Evolutionary conservation across 2,329 filamentous ascomycete genomes (phyloP).

Genomic region (Penicillium sp.): DNA sequence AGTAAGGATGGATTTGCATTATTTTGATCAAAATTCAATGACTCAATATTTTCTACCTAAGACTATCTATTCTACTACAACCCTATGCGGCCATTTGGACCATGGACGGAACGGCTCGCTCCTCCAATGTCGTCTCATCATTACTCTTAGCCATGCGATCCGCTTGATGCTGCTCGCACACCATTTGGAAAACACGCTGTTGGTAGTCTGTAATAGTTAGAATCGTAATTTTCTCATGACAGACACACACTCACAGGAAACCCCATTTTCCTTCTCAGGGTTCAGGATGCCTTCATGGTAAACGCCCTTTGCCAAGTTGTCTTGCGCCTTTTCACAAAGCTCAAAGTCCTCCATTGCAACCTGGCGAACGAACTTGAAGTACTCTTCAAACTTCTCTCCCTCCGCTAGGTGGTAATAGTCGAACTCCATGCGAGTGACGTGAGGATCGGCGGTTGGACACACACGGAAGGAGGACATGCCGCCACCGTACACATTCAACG

Average conservation of each 20-base stretch:
- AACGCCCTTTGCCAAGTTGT: slow-evolving; percentile 57
- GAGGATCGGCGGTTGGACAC: slow-evolving; percentile 55
- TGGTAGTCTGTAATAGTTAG: slow-evolving; percentile 47
- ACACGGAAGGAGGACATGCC: slow-evolving; percentile 63
- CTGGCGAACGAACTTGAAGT: slow-evolving; percentile 60
- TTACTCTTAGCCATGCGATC: slow-evolving; percentile 31
- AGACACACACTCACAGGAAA: slow-evolving; percentile 48
- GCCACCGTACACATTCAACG: slow-evolving; percentile 61
- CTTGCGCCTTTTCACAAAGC: slow-evolving; percentile 61
- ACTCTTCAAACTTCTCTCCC: slow-evolving; percentile 60
- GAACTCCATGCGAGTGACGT: slow-evolving; percentile 60
- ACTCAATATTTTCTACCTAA: background rate
- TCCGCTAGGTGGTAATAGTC: slow-evolving; percentile 60
- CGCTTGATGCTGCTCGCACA: slow-evolving; percentile 47
- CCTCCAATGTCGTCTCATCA: slow-evolving; percentile 9
- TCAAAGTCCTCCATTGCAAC: slow-evolving; percentile 62
- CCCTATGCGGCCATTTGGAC: slow-evolving; percentile 18
- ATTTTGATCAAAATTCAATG: background rate
- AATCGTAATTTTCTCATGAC: background rate
- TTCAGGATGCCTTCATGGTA: slow-evolving; percentile 62
- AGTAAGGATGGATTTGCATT: background rate
- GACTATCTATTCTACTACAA: slow-evolving; percentile 7
- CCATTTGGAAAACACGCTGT: slow-evolving; percentile 51
- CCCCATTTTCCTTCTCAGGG: slow-evolving; percentile 60
- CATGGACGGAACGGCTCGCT: slow-evolving; percentile 2